A percentile compares a stretch with the other conserved stretches of the same genome.
Evolutionary conservation across 306 rosid species (phyloP).

Genomic region (Cucurbita ficifolia): DNA sequence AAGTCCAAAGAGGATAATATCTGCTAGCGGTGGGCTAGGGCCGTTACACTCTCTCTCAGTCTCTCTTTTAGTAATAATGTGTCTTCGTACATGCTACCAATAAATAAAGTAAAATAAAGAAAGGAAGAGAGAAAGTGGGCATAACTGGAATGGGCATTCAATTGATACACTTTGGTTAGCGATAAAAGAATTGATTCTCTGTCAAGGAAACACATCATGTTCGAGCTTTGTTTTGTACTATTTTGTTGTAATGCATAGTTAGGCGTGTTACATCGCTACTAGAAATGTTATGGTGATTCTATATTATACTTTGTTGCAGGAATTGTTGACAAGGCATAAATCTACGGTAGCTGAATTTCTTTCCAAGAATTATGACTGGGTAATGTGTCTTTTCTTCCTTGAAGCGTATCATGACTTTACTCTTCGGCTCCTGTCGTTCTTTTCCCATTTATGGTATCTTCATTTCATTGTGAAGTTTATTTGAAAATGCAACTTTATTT

Average conservation of each 20-base stretch:
- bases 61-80: not conserved
- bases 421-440: not conserved
- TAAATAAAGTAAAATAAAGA: not conserved
- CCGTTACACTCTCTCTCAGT: no score
- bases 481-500: not conserved
- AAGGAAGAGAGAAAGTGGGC: not conserved
- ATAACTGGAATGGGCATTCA: not conserved
- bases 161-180: not conserved
- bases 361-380: slow-evolving; percentile 94
- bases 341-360: slow-evolving; percentile 93
- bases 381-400: slow-evolving; percentile 13
- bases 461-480: not conserved
- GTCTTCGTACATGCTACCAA: not conserved
- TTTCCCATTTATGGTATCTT: not conserved
- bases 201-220: not conserved
- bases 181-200: not conserved
- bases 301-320: slow-evolving; percentile 36
- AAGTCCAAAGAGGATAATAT: no score
- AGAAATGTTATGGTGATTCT: slow-evolving; percentile 1
- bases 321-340: slow-evolving; percentile 94
- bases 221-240: not conserved
- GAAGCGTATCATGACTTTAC: not conserved
- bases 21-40: no score
- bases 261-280: not conserved
- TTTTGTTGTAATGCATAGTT: not conserved